These are phyloP conservation scores for Paraurostyla sp. DNA, from an alignment of 73 alveolate genomes.

Conservation along the genomic window DNA sequence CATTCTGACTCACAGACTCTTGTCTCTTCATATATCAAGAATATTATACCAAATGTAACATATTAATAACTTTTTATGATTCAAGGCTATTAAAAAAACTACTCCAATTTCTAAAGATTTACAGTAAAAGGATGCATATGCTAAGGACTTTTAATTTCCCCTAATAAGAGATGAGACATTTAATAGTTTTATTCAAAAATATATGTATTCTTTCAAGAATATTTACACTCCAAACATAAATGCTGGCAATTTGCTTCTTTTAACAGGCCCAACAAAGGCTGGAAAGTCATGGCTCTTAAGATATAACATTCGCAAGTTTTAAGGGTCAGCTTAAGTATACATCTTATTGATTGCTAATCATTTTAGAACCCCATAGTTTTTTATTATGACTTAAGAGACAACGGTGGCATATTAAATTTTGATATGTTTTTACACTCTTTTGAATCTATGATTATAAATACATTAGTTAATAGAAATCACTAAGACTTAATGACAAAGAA, in stretches of 20 bases:
- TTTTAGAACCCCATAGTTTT: constrained; percentile 54
- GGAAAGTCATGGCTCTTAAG: constrained; percentile 79
- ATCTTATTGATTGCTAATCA: background rate
- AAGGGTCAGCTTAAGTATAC: background rate
- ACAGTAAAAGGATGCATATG: background rate
- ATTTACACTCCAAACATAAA: constrained; percentile 72
- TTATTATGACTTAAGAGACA: constrained; percentile 39
- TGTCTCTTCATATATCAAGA: background rate
- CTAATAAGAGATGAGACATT: constrained; percentile 4
- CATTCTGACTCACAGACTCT: too few relatives aligned
- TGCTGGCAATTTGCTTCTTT: constrained; percentile 61
- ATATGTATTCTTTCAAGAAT: constrained; percentile 80
- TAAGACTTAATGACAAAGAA: background rate
- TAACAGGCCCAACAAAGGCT: constrained; percentile 70
- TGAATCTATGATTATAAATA: constrained; percentile 58
- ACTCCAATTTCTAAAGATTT: background rate
- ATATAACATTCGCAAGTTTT: constrained; percentile 59
- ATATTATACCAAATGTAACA: background rate
- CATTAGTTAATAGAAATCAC: background rate
- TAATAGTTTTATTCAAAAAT: constrained; percentile 12
- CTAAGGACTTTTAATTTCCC: constrained; percentile 5
- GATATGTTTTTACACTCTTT: constrained; percentile 68
- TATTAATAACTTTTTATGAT: background rate
- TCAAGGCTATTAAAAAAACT: background rate
- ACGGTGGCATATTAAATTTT: constrained; percentile 44